Percentiles rank a stretch among this genome's conserved stretches.
Evolutionary conservation across 164 flowering plant species (phyloP).

Genomic region (Taxillus chinensis): DNA sequence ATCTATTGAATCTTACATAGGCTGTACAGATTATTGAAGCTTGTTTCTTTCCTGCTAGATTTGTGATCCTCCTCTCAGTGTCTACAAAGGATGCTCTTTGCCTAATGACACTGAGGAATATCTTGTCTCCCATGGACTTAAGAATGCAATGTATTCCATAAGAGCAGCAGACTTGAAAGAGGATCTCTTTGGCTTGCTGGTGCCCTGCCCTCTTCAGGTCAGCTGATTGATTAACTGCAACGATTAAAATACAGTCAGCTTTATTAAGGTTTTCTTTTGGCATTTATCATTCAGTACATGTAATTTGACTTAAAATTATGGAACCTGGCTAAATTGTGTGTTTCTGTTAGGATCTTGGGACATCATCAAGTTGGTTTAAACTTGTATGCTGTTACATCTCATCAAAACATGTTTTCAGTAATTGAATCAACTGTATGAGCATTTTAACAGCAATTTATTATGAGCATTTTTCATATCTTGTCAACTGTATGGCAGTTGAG

Average conservation of each 20-base stretch:
- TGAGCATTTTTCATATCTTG: too few species aligned
- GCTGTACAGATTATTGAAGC: background rate
- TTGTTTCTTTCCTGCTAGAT: constrained; percentile 30
- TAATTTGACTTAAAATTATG: too few species aligned
- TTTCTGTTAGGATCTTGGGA: too few species aligned
- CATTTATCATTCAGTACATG: too few species aligned
- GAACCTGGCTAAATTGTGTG: too few species aligned
- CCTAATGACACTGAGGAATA: constrained; percentile 58
- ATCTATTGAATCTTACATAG: background rate
- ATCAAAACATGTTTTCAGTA: too few species aligned
- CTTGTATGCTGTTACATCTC: too few species aligned
- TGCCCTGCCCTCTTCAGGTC: constrained; percentile 68
- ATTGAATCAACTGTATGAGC: too few species aligned
- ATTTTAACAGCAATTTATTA: too few species aligned
- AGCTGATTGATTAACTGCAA: background rate
- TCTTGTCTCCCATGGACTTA: constrained; percentile 57
- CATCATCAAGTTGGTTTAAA: too few species aligned
- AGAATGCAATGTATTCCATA: constrained; percentile 65
- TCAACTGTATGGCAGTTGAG: too few species aligned
- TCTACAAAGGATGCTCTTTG: constrained; percentile 65
- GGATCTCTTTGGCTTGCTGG: constrained; percentile 61
- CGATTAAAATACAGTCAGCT: background rate
- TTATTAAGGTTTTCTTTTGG: background rate
- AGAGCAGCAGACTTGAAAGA: constrained; percentile 50
- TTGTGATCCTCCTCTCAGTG: constrained; percentile 77